A percentile compares a stretch with the other conserved stretches of the same genome.
Evolutionary conservation across 2,329 filamentous ascomycete genomes (phyloP).

Genomic region (Ascosphaera aggregata): DNA sequence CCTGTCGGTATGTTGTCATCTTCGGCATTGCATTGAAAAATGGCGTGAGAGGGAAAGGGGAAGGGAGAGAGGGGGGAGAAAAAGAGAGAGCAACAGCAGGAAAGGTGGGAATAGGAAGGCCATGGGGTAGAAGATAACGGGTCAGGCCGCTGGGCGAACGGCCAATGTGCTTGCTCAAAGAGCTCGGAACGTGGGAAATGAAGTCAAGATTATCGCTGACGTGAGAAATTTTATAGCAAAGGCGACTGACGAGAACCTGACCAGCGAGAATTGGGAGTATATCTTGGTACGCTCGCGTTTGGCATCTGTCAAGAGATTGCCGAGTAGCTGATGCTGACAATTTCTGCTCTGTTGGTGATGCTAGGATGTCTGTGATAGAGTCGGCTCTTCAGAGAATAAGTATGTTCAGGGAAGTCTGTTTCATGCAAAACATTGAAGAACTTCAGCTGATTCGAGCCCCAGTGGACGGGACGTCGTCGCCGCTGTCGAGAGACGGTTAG

Average conservation of each 20-base stretch:
- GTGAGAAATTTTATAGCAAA: conserved; percentile 28
- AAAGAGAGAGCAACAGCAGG: too few species aligned
- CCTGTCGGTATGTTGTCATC: conserved; percentile 35
- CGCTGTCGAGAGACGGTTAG: conserved; percentile 74
- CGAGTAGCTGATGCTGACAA: conserved; percentile 4
- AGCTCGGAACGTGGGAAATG: background rate
- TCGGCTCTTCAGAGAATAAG: conserved; percentile 26
- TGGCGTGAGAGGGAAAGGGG: too few species aligned
- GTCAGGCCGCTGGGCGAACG: background rate
- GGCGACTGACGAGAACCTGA: conserved; percentile 95
- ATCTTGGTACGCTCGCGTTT: conserved; percentile 34
- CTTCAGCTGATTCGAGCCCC: conserved; percentile 2
- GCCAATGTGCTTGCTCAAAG: background rate
- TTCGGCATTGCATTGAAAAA: too few species aligned
- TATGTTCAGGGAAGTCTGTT: conserved; percentile 10
- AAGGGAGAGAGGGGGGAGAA: too few species aligned
- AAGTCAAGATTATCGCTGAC: conserved; percentile 9
- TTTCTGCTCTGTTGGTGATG: conserved; percentile 5
- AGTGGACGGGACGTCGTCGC: conserved; percentile 65
- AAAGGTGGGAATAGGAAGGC: background rate
- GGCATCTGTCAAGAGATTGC: too few species aligned
- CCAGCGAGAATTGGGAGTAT: conserved; percentile 56
- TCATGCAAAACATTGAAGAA: conserved; percentile 2
- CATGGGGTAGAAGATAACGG: background rate
- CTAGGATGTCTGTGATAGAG: conserved; percentile 38